These are phyloP conservation scores for Botrytis squamosa DNA, from an alignment of 2,329 filamentous ascomycete species.

Conservation along the genomic window DNA sequence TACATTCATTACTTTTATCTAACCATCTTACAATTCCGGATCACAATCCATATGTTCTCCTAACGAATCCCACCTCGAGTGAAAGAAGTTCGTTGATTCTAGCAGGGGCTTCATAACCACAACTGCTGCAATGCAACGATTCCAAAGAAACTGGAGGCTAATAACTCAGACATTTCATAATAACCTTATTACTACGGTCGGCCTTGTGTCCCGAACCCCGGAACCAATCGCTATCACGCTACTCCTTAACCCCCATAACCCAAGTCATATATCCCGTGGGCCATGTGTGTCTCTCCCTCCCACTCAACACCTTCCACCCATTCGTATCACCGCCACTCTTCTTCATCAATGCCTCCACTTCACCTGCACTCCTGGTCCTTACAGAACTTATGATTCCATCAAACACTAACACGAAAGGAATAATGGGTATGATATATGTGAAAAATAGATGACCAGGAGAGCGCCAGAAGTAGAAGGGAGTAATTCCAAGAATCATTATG, in stretches of 20 bases:
- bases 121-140: neutral
- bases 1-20: neutral
- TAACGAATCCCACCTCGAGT: too few species aligned
- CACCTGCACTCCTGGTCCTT: conserved; percentile 64
- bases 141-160: neutral
- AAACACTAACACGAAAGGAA: conserved; percentile 66
- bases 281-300: conserved; percentile 46
- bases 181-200: neutral
- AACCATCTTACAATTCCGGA: neutral
- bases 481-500: conserved; percentile 50
- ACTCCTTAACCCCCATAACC: conserved; percentile 43
- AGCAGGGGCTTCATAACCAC: neutral
- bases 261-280: conserved; percentile 49
- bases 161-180: neutral
- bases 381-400: conserved; percentile 68
- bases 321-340: conserved; percentile 47
- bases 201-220: neutral
- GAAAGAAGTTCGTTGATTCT: neutral
- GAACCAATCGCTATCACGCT: neutral
- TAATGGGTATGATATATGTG: conserved; percentile 63
- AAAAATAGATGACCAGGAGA: conserved; percentile 53
- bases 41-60: neutral
- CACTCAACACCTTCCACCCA: conserved; percentile 45
- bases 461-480: conserved; percentile 49
- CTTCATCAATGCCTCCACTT: conserved; percentile 60